Evolutionary conservation across 352 stramenopile species (phyloP).

Genomic region (Phytophthora fragariae): DNA sequence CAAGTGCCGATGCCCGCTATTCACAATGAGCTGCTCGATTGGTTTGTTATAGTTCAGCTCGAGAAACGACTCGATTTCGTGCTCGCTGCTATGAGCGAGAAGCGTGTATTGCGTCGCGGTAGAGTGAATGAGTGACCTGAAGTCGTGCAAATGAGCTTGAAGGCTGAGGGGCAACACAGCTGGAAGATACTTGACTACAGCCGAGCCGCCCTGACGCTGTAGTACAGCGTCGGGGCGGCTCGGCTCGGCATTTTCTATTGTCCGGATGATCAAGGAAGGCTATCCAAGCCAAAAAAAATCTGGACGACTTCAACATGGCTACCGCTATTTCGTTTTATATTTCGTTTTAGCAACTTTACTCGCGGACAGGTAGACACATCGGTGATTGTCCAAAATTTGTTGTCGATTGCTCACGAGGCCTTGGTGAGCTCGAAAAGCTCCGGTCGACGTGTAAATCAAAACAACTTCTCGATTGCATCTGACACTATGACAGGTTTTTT

Average conservation of each 20-base stretch:
- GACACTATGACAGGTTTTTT: too few species aligned
- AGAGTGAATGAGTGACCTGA: background rate
- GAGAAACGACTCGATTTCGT: background rate
- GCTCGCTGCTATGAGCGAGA: background rate
- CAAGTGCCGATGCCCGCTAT: background rate
- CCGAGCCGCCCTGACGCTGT: too few species aligned
- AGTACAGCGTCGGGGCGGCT: background rate
- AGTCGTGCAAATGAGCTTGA: background rate
- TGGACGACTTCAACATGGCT: background rate
- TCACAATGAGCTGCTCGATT: background rate
- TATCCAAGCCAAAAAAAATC: background rate
- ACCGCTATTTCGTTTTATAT: too few species aligned
- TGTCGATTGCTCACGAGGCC: background rate
- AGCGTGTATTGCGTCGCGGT: too few species aligned
- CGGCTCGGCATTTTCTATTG: background rate
- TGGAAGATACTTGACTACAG: background rate
- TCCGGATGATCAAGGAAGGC: background rate
- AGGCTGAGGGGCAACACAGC: too few species aligned
- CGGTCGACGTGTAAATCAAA: too few species aligned
- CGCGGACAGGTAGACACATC: background rate
- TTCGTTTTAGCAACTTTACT: background rate
- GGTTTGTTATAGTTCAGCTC: background rate
- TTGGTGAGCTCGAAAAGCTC: background rate
- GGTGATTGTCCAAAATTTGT: too few species aligned
- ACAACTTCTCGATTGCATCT: too few species aligned